Conservation (phyloP, 1,284 basidiomycete genomes). For the Marasmius sp. region DNA sequence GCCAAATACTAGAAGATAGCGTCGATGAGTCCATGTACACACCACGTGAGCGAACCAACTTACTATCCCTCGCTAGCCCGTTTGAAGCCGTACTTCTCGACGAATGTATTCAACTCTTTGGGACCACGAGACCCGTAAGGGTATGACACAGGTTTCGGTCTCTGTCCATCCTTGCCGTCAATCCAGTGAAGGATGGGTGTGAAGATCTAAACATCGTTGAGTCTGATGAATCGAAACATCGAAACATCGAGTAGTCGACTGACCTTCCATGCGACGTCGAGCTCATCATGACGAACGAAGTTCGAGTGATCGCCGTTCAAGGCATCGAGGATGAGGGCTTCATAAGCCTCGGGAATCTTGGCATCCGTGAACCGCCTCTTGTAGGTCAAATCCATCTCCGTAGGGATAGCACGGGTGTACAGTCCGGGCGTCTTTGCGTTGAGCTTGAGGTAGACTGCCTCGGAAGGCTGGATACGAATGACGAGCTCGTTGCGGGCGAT, state of each 20-base stretch:
- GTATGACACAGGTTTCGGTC: slow-evolving; percentile 76
- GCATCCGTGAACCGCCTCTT: slow-evolving; percentile 88
- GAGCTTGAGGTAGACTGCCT: slow-evolving; percentile 93
- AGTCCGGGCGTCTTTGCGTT: slow-evolving; percentile 93
- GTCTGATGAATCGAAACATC: neutral
- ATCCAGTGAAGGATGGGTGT: slow-evolving; percentile 95
- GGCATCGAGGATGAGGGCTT: slow-evolving; percentile 88
- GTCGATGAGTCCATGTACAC: neutral
- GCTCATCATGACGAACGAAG: slow-evolving; percentile 93
- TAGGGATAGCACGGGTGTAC: slow-evolving; percentile 85
- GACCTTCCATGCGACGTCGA: slow-evolving; percentile 95
- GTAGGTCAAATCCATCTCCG: slow-evolving; percentile 97
- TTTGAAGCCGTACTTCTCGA: slow-evolving; percentile 76
- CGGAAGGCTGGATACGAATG: slow-evolving; percentile 91
- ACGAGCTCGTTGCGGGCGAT: slow-evolving; percentile 95
- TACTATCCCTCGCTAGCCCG: slow-evolving; percentile 72
- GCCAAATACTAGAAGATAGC: slow-evolving; percentile 42
- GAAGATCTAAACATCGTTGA: slow-evolving; percentile 67
- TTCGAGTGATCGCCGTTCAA: slow-evolving; percentile 88
- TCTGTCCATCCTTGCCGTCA: slow-evolving; percentile 65
- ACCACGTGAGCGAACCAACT: slow-evolving; percentile 34
- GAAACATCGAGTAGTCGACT: slow-evolving; percentile 18
- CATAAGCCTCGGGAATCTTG: slow-evolving; percentile 93
- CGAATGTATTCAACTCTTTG: slow-evolving; percentile 76
- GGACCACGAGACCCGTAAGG: slow-evolving; percentile 95